Percentiles rank a stretch among this genome's conserved stretches.
Evolutionary conservation across 768 basidiomycete species (phyloP).

Genomic region (Suillus weaverae): DNA sequence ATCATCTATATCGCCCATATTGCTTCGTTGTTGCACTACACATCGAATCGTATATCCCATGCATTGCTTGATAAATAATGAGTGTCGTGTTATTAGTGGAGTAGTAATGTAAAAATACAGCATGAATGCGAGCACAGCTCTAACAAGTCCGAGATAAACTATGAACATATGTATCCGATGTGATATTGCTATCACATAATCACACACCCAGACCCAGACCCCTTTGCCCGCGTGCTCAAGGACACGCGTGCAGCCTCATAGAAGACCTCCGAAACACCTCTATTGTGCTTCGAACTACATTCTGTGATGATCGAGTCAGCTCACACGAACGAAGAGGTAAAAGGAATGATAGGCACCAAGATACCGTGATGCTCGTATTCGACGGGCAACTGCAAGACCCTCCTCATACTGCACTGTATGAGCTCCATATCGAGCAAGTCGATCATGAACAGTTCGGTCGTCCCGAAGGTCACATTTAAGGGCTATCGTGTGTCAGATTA

Average conservation of each 20-base stretch:
- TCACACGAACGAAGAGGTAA: not conserved
- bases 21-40: not conserved
- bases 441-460: conserved; percentile 69
- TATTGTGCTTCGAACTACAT: conserved; percentile 96
- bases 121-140: conserved; percentile 5
- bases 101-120: conserved; percentile 7
- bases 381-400: conserved; percentile 81
- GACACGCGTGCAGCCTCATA: conserved; percentile 89
- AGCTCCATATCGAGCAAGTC: conserved; percentile 65
- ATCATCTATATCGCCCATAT: conserved; percentile 2
- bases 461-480: conserved; percentile 96
- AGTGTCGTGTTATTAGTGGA: conserved; percentile 1
- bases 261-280: conserved; percentile 92
- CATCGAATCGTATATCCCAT: conserved; percentile 2
- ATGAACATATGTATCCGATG: not conserved
- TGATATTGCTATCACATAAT: conserved; percentile 48
- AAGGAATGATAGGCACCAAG: conserved; percentile 58
- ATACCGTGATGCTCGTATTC: conserved; percentile 92
- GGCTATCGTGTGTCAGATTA: conserved; percentile 45
- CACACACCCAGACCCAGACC: conserved; percentile 55
- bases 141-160: not conserved
- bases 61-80: not conserved
- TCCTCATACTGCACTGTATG: conserved; percentile 90
- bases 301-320: conserved; percentile 46
- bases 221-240: conserved; percentile 70